Percentiles rank a stretch among this genome's conserved stretches.
These are phyloP conservation scores for Cenchrus fungigraminus DNA, from an alignment of 176 grass and related monocot genomes.

Conservation along the genomic window DNA sequence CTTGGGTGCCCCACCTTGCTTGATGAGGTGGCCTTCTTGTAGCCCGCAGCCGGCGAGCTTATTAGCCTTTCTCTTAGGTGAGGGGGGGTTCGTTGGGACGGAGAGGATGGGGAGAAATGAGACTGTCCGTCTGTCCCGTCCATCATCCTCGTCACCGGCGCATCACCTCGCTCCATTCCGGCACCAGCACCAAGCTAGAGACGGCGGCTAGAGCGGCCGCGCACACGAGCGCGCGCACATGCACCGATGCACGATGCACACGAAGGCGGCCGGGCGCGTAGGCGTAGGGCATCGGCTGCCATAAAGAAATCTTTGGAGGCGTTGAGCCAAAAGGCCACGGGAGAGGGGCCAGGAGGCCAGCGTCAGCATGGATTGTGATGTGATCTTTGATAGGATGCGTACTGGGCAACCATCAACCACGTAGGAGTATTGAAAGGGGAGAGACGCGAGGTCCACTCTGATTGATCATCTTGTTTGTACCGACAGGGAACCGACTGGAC, in stretches of 20 bases:
- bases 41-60: no score
- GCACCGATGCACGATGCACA: background rate
- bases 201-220: background rate
- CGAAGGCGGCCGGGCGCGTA: background rate
- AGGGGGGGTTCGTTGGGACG: background rate
- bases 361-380: background rate
- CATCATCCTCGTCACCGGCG: background rate
- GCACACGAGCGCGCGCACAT: background rate
- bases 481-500: slow-evolving; percentile 33
- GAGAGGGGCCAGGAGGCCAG: background rate
- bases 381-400: slow-evolving; percentile 31
- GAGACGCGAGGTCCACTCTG: slow-evolving; percentile 23
- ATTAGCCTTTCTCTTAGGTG: background rate
- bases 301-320: background rate
- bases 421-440: background rate
- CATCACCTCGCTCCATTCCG: background rate
- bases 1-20: no score
- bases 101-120: background rate
- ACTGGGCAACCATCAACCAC: slow-evolving; percentile 32
- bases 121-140: slow-evolving; percentile 7
- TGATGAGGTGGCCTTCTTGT: no score
- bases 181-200: background rate
- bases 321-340: background rate
- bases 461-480: slow-evolving; percentile 48
- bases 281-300: background rate